Percentiles rank a stretch among this genome's conserved stretches.
These are phyloP conservation scores for Aspergillus indologenus DNA, from an alignment of 495 filamentous ascomycete species.

Conservation along the genomic window DNA sequence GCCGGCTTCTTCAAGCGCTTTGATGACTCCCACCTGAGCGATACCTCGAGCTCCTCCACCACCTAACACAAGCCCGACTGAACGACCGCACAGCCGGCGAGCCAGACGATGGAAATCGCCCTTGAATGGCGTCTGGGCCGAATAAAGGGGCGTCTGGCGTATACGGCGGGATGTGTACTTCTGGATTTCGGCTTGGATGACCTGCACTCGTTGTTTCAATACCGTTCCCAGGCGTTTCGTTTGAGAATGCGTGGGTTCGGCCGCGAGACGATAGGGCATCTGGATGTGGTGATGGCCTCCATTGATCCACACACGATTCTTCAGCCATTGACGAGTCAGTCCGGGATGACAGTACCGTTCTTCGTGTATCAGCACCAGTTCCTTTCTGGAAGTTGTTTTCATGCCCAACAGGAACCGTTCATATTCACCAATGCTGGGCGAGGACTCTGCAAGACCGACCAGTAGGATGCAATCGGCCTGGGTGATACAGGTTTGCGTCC, in stretches of 20 bases:
- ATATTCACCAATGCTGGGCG: constrained; percentile 88
- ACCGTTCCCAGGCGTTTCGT: constrained; percentile 77
- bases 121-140: constrained; percentile 87
- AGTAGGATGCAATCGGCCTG: constrained; percentile 95
- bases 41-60: constrained; percentile 92
- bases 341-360: constrained; percentile 86
- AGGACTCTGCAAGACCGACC: constrained; percentile 87
- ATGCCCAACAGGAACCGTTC: constrained; percentile 93
- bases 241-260: constrained; percentile 73
- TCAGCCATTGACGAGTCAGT: constrained; percentile 81
- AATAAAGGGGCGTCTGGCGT: constrained; percentile 83
- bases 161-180: constrained; percentile 91
- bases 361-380: constrained; percentile 86
- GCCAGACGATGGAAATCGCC: constrained; percentile 95
- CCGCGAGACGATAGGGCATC: constrained; percentile 81
- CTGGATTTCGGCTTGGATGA: constrained; percentile 92
- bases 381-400: constrained; percentile 94
- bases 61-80: constrained; percentile 89
- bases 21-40: constrained; percentile 87
- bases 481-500: constrained; percentile 96
- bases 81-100: constrained; percentile 86
- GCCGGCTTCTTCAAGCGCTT: constrained; percentile 92
- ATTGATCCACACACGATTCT: constrained; percentile 95
- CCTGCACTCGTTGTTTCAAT: constrained; percentile 89
- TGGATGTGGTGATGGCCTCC: constrained; percentile 98